Evolutionary conservation across 495 filamentous ascomycete species (phyloP), one percentile per base, ranked within the genome.

Genomic region (Paragyromitra xinjiangensis): DNA sequence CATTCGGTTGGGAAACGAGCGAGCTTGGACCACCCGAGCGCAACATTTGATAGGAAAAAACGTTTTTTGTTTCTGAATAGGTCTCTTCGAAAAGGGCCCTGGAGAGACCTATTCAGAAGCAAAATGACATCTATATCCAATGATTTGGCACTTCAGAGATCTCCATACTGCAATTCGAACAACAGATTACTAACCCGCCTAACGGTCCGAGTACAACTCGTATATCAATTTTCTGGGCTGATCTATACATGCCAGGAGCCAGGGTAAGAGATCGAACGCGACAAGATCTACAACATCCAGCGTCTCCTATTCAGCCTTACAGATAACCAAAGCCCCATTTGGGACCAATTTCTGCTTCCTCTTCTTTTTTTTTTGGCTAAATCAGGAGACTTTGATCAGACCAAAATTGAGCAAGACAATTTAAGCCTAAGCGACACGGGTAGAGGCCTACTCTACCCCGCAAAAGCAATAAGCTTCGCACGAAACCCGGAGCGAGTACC

Each of bases 351-450:
- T 29, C 14, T 11, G 11, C 7, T n/a, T 29, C 34, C 29, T 26
- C 11, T 58, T 53, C 11, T 24, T 39, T 53, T 19, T 24, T 39
- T 24, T 69, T 34, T 71, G 69, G 69, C 56, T 71, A 71, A 71
- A 71, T 40, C 42, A 50, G 68, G 37, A 11, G 26, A 48, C 66
- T 3, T 34, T 34, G 29, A 34, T 34, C 66, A 16, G 22, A 34
- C 22, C 40, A 58, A 58, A 39, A 40, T 48, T 29, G 34, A 59
- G n/a, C 37, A 69, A 45, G 55, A 29, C 34, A 58, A 6, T 39
- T 69, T 69, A 59, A 62, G 55, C 68, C 68, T 62, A 71, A 71
- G 68, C 56, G 69, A 63, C 40, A n/a, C 64, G 26, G 64, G 64
- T 66, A 45, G 24, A 53, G 40, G 29, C 29, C 29, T 34, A 34